A percentile compares a stretch with the other conserved stretches of the same genome.
Conservation (phyloP, 352 stramenopile species). For the Aphanomyces astaci region DNA sequence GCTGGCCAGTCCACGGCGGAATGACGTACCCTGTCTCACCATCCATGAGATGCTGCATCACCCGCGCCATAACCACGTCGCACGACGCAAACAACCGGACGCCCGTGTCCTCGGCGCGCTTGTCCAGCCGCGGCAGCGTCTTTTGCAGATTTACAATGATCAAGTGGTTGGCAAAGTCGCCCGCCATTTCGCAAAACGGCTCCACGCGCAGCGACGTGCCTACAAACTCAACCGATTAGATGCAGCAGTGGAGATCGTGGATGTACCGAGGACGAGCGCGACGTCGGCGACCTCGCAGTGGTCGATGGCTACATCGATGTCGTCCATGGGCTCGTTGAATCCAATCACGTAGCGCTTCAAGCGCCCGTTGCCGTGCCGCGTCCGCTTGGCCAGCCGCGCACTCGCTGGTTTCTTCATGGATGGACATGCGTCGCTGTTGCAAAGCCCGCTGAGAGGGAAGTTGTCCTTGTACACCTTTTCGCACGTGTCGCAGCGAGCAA, state of each 20-base stretch:
- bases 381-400: slow-evolving; percentile 53
- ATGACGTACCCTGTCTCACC: slow-evolving; percentile 51
- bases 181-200: slow-evolving; percentile 75
- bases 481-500: slow-evolving; percentile 76
- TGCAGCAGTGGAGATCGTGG: not conserved
- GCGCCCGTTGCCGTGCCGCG: slow-evolving; percentile 62
- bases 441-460: slow-evolving; percentile 65
- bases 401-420: slow-evolving; percentile 58
- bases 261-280: slow-evolving; percentile 51
- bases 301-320: slow-evolving; percentile 74
- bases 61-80: slow-evolving; percentile 67
- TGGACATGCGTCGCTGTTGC: slow-evolving; percentile 47
- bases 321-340: slow-evolving; percentile 69
- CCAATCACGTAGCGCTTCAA: slow-evolving; percentile 71
- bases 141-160: slow-evolving; percentile 70
- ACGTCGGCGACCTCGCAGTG: slow-evolving; percentile 69
- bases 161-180: slow-evolving; percentile 58
- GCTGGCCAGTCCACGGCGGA: slow-evolving; percentile 46
- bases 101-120: slow-evolving; percentile 50
- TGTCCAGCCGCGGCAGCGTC: slow-evolving; percentile 64
- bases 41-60: slow-evolving; percentile 48
- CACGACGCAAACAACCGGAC: slow-evolving; percentile 65
- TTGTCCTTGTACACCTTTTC: slow-evolving; percentile 72
- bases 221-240: not conserved
- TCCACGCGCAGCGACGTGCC: slow-evolving; percentile 62